Evolutionary conservation across 1,284 basidiomycete species (phyloP), one percentile per base, ranked within the genome.

Genomic region (Cystobasidium pallidum): DNA sequence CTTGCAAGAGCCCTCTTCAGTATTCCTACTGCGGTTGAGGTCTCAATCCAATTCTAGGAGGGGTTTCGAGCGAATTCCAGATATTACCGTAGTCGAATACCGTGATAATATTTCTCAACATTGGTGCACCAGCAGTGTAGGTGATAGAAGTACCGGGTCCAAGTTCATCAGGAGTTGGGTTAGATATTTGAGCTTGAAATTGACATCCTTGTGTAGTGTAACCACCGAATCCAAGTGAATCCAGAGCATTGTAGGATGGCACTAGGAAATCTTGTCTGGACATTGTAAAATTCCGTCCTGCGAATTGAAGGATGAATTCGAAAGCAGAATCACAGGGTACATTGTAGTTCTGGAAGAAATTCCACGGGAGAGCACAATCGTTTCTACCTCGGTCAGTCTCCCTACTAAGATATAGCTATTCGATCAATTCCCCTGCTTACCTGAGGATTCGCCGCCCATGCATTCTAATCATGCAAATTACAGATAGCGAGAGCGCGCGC

Each of bases 1-100:
- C n/a, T n/a, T n/a, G n/a, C n/a, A n/a, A n/a, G n/a, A n/a, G n/a
- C n/a, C n/a, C n/a, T n/a, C n/a, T n/a, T 39, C 36, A 39, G 7
- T 39, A 13, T 7, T 54, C 26, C 24, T 45, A 64, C 45, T 64
- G 62, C 28, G 24, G 26, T 32, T 41, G 24, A 4, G 21, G 64
- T 30, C 19, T 26, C 47, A 71, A 47, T 8, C 68, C 68, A 30
- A 71, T 71, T 43, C 68, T 24, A 39, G 68, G 68, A 19, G 68
- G 68, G 21, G 49, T 71, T 8, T 41, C 39, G 8, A 52, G 15
- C 21, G 68, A 49, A 51, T 71, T 51, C 41, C 45, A 49, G 21
- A 71, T 39, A 41, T 64, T 64, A 34, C 68, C 68, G 41, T 71
- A 71, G 55, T 71, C 68, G 39, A 64, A 71, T 8, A 71, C 61